A percentile compares a stretch with the other conserved stretches of the same genome.
These are phyloP conservation scores for Verticillium isaacii DNA, from an alignment of 2,329 filamentous ascomycete species.

Conservation along the genomic window DNA sequence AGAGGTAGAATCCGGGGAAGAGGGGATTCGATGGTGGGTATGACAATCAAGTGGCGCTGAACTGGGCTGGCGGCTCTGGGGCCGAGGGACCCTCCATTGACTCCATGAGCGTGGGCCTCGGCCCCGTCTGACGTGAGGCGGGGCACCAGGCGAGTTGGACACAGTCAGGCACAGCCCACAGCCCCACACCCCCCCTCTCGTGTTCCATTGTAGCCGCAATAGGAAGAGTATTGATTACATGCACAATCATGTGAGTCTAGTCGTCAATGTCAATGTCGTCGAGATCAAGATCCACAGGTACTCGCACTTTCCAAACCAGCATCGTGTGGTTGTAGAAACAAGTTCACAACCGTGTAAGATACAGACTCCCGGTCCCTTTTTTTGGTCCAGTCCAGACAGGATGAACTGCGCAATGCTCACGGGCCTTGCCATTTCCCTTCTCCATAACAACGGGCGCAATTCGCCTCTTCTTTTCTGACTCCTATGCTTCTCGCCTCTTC, in stretches of 20 bases:
- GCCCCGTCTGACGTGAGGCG: neutral
- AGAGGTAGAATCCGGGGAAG: neutral
- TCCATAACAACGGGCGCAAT: constrained; percentile 63
- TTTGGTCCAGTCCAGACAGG: neutral
- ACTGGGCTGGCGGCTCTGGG: neutral
- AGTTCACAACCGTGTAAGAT: neutral
- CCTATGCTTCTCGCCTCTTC: constrained; percentile 37
- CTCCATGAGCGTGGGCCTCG: neutral
- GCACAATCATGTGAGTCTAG: no score
- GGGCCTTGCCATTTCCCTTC: neutral
- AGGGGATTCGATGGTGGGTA: neutral
- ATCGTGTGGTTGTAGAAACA: neutral
- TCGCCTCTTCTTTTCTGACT: constrained; percentile 61
- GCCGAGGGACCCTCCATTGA: neutral
- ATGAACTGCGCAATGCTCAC: neutral
- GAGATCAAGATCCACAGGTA: no score
- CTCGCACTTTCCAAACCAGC: neutral
- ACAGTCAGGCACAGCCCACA: no score
- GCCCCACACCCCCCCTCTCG: no score
- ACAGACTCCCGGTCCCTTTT: neutral
- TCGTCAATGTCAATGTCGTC: no score
- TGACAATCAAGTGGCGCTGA: neutral
- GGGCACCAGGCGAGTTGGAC: neutral
- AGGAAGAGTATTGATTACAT: no score
- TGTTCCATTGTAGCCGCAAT: no score